phyloP scores from a whole-genome alignment of 176 grass and related monocot species.

The Triticum aestivum region IWGSC_CS_RefSeq_v2.1 NC_057814.1:530726949-530727448 shows the following conservation, averaged over 20 bases:
- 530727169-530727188: not conserved
- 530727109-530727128: not conserved
- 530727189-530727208: not conserved
- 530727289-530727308: not conserved
- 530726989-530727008: not conserved
- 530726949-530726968: not conserved
- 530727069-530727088: not conserved
- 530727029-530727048: not conserved
- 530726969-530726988: not conserved
- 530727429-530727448: no score
- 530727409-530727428: not conserved
- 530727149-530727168: not conserved
- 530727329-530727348: not conserved
- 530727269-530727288: not conserved
- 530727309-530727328: not conserved
- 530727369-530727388: not conserved
- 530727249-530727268: not conserved
- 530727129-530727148: not conserved
- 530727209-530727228: no score
- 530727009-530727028: no score
- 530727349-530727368: not conserved
- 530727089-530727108: not conserved
- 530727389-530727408: not conserved
- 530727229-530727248: not conserved
- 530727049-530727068: not conserved